Conservation (phyloP, 352 stramenopile species). For the Pythium utonaiense region DNA sequence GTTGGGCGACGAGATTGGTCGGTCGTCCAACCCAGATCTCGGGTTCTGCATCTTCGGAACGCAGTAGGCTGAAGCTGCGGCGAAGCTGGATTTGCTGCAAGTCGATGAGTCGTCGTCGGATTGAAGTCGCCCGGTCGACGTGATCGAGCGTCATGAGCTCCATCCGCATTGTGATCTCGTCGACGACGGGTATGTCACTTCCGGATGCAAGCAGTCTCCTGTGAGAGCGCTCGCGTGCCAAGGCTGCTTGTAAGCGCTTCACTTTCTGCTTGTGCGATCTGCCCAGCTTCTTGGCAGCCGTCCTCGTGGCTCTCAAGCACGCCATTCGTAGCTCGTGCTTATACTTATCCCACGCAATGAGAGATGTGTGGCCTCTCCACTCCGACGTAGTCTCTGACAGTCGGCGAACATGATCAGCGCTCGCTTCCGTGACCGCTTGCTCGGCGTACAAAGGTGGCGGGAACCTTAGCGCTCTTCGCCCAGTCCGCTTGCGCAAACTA, state of each 20-base stretch:
- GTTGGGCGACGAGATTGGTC: slow-evolving; percentile 4
- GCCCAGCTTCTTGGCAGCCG: not conserved
- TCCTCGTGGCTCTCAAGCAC: not conserved
- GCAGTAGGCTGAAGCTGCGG: not conserved
- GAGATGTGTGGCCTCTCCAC: too few relatives aligned
- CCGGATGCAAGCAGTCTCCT: not conserved
- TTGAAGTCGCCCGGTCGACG: not conserved
- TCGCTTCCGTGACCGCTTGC: not conserved
- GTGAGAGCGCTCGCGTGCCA: not conserved
- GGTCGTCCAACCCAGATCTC: slow-evolving; percentile 2
- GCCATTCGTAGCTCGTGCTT: not conserved
- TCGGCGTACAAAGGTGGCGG: not conserved
- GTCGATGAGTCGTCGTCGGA: not conserved
- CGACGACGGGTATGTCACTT: not conserved
- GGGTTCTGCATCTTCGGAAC: slow-evolving; percentile 3
- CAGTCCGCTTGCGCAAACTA: too few relatives aligned
- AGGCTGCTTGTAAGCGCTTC: too few relatives aligned
- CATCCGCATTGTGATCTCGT: not conserved
- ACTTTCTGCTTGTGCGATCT: not conserved
- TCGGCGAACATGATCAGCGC: not conserved
- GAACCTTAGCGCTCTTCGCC: not conserved
- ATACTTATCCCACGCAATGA: not conserved
- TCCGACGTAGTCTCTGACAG: too few relatives aligned
- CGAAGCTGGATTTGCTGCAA: not conserved
- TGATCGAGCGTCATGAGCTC: not conserved